Percentiles rank a stretch among this genome's conserved stretches.
Conservation (phyloP, 1,284 basidiomycete genomes). For the Naganishia cerealis region DNA sequence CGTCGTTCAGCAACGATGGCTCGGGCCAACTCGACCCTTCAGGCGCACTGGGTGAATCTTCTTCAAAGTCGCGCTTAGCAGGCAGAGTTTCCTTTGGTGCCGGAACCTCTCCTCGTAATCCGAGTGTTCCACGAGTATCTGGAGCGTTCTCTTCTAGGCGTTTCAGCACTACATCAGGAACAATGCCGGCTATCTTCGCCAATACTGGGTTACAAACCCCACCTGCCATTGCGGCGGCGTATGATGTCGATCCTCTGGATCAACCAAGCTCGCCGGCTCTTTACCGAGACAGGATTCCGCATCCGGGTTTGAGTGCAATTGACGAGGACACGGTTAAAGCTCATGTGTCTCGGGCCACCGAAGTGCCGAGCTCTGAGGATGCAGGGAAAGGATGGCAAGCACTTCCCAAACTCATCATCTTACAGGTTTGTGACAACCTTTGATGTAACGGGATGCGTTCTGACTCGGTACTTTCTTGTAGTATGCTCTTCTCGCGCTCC, state of each 20-base stretch:
- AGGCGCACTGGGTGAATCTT: neutral
- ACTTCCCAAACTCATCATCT: slow-evolving; percentile 50
- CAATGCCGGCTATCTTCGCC: slow-evolving; percentile 51
- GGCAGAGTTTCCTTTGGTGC: slow-evolving; percentile 12
- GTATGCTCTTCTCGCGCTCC: slow-evolving; percentile 54
- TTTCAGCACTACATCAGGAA: slow-evolving; percentile 48
- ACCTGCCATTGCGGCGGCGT: slow-evolving; percentile 42
- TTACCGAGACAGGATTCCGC: slow-evolving; percentile 24
- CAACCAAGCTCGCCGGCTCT: neutral
- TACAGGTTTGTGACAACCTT: slow-evolving; percentile 41
- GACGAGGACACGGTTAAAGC: slow-evolving; percentile 39
- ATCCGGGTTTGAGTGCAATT: slow-evolving; percentile 48
- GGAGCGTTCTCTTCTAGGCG: slow-evolving; percentile 42
- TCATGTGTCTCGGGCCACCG: slow-evolving; percentile 2
- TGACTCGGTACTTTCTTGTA: slow-evolving; percentile 26
- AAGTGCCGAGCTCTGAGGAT: slow-evolving; percentile 38
- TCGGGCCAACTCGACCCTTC: slow-evolving; percentile 21
- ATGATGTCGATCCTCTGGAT: slow-evolving; percentile 38
- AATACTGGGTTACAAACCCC: slow-evolving; percentile 51
- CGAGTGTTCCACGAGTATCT: slow-evolving; percentile 36
- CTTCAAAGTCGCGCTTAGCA: slow-evolving; percentile 16
- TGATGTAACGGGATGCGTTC: neutral
- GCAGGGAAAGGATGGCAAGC: slow-evolving; percentile 43
- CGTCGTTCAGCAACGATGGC: slow-evolving; percentile 33
- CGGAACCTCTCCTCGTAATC: slow-evolving; percentile 7